Base-by-base conservation (phyloP, 768 basidiomycete genomes). In the Amyloporia xantha region DNA sequence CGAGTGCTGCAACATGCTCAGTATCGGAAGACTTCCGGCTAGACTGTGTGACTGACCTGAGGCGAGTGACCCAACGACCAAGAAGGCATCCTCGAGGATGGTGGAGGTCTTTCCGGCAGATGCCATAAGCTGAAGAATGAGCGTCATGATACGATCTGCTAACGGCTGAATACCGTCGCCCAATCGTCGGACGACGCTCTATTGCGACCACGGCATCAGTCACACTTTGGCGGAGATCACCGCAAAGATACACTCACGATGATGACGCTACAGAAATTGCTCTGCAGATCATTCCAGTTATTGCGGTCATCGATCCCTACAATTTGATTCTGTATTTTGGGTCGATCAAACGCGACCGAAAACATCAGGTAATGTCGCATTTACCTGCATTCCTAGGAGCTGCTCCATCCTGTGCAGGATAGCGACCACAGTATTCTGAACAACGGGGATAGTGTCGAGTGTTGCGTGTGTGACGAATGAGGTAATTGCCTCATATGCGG, bases 201-300 rank as follows among this genome's bases (percentile, higher is more conserved):
- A 36, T 19, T 3, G 7, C 25, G 24, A 25, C 12, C 13, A 9
- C n/a, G n/a, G n/a, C n/a, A 11, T 5, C 25, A 17, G 33, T 23
- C 0, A 30, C 24, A 40, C 9, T 42, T 24, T 17, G 24, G 28
- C 19, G 28, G 12, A 5, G 40, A 43, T 11, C 15, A 36, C 21
- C 5, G 5, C 21, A 35, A 1, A n/a, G 1, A 25, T 24, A 30
- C 27, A 71, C 88, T 62, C 61, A 91, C 91, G 47, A 91, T 87
- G 46, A 90, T 75, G 41, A 96, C 88, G 55, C 86, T 83, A 65
- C 93, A 96, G 58, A 97, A 77, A 69, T 95, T 96, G 68, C 91
- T 86, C 65, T 96, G 94, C 21, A 99, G 75, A 64, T 99, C 95
- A 62, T 96, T 96, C 93, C 95, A 96, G 71, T 96, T 99, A 68